Evolutionary conservation across 257 asterid genomes (phyloP).

Genomic region (Apocynum venetum): DNA sequence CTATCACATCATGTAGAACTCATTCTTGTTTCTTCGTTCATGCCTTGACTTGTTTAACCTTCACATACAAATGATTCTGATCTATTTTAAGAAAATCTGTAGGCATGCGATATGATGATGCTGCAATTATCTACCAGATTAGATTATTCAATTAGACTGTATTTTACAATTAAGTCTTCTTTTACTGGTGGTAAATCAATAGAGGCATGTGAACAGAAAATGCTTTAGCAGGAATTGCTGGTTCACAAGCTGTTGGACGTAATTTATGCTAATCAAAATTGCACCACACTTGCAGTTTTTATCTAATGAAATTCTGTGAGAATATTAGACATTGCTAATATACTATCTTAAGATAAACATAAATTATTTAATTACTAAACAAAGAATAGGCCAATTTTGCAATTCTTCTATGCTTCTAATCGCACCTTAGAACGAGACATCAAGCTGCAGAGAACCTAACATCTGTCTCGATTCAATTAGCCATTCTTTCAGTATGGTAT

Average conservation of each 20-base stretch:
- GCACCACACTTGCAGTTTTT: neutral
- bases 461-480: no score
- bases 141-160: neutral
- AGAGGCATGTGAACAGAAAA: neutral
- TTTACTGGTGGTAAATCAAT: neutral
- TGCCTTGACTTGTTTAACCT: neutral
- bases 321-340: constrained; percentile 10
- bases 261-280: neutral
- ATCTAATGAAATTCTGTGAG: no score
- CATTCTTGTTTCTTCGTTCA: neutral
- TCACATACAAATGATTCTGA: neutral
- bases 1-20: no score
- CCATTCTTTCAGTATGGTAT: no score
- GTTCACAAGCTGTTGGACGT: neutral
- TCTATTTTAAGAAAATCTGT: neutral
- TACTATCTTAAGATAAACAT: constrained; percentile 1
- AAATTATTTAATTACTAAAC: constrained; percentile 4
- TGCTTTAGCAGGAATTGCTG: neutral
- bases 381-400: no score
- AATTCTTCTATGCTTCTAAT: no score
- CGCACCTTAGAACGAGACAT: no score
- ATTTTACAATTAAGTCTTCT: neutral
- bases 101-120: neutral
- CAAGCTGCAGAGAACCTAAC: no score
- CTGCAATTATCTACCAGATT: no score